Percentiles rank a stretch among this genome's conserved stretches.
Evolutionary conservation across 2,329 filamentous ascomycete species (phyloP).

Genomic region (Lachnellula hyalina): DNA sequence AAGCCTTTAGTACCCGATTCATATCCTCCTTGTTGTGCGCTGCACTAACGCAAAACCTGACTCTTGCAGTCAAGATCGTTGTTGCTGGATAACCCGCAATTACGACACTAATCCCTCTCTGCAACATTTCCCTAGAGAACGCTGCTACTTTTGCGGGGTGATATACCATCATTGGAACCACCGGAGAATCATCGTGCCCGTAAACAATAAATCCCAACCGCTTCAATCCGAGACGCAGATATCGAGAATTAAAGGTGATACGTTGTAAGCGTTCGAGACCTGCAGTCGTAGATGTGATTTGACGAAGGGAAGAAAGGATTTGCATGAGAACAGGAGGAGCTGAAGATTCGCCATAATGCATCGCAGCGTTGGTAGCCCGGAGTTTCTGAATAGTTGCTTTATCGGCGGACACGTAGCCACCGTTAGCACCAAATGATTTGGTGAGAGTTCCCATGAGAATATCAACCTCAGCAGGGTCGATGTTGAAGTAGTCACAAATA

Average conservation of each 20-base stretch:
- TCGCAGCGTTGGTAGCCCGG: constrained; percentile 73
- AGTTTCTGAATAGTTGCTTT: constrained; percentile 87
- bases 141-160: constrained; percentile 97
- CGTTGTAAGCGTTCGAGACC: constrained; percentile 83
- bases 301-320: constrained; percentile 69
- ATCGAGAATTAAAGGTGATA: constrained; percentile 93
- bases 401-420: constrained; percentile 84
- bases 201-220: constrained; percentile 92
- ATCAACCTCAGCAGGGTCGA: constrained; percentile 80
- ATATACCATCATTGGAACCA: constrained; percentile 87
- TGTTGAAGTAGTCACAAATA: constrained; percentile 91
- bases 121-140: constrained; percentile 95
- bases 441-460: constrained; percentile 96
- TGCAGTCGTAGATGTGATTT: constrained; percentile 80
- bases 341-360: constrained; percentile 77
- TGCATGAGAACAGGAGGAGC: constrained; percentile 81
- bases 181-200: constrained; percentile 93
- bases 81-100: constrained; percentile 94
- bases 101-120: constrained; percentile 90
- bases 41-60: constrained; percentile 86
- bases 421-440: constrained; percentile 95
- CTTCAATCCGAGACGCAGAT: constrained; percentile 92
- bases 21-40: constrained; percentile 96
- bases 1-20: constrained; percentile 78
- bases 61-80: constrained; percentile 84